phyloP scores from a whole-genome alignment of 495 filamentous ascomycete species.

The Letharia lupina region DNA sequence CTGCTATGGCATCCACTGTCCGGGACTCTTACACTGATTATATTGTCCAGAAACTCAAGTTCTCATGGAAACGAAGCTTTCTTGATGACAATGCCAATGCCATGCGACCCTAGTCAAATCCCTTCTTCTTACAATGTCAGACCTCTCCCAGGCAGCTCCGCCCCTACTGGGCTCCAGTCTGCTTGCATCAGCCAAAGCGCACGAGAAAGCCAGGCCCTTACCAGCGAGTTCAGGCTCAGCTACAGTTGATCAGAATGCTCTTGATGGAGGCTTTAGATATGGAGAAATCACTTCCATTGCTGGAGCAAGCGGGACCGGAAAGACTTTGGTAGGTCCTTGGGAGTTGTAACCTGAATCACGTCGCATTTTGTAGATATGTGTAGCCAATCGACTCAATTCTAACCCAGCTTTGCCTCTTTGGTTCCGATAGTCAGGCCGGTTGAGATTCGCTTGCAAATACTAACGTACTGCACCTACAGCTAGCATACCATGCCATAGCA shows the following conservation, averaged over 20 bases:
- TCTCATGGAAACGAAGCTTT: too few relatives aligned
- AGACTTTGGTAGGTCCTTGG: slow-evolving; percentile 19
- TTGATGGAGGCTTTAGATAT: slow-evolving; percentile 25
- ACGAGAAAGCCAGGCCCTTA: slow-evolving; percentile 6
- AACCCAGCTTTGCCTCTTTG: background rate
- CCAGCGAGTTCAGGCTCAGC: slow-evolving; percentile 21
- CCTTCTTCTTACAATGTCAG: slow-evolving; percentile 3
- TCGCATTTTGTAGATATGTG: background rate
- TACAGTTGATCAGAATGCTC: slow-evolving; percentile 17
- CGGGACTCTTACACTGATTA: too few relatives aligned
- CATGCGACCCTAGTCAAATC: background rate
- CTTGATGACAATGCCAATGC: background rate
- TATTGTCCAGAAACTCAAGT: too few relatives aligned
- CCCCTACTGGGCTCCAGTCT: slow-evolving; percentile 12
- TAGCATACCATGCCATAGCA: slow-evolving; percentile 22
- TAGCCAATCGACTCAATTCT: background rate
- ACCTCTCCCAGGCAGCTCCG: slow-evolving; percentile 10
- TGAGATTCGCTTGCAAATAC: background rate
- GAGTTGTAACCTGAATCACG: background rate
- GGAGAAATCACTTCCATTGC: slow-evolving; percentile 24
- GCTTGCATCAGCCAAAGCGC: slow-evolving; percentile 13
- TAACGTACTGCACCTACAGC: slow-evolving; percentile 6
- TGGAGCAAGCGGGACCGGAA: slow-evolving; percentile 19
- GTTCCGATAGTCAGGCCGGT: background rate
- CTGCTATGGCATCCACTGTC: too few relatives aligned